Percentiles rank a stretch among this genome's conserved stretches.
These are phyloP conservation scores for Hypoxylon intermedium DNA, from an alignment of 495 filamentous ascomycete genomes.

Conservation along the genomic window DNA sequence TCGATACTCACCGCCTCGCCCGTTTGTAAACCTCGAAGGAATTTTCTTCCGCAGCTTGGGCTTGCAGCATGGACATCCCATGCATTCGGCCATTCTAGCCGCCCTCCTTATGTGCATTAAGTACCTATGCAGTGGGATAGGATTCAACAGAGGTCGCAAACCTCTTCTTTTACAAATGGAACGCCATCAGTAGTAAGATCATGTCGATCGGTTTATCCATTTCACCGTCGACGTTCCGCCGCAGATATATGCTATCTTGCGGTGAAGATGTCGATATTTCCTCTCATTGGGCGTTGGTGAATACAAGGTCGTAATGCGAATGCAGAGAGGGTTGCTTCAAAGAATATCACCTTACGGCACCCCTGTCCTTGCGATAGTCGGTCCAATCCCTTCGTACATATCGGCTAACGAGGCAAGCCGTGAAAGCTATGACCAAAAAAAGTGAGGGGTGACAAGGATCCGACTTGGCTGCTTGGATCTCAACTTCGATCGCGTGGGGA, in stretches of 20 bases:
- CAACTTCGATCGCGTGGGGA: constrained; percentile 37
- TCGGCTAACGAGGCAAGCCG: constrained; percentile 40
- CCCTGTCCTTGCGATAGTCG: constrained; percentile 34
- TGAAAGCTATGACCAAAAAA: constrained; percentile 16
- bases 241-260: constrained; percentile 30
- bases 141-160: constrained; percentile 13
- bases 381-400: constrained; percentile 36
- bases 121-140: constrained; percentile 15
- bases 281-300: constrained; percentile 11
- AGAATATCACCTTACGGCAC: constrained; percentile 32
- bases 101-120: neutral
- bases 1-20: constrained; percentile 37
- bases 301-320: constrained; percentile 20
- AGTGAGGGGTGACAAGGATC: constrained; percentile 34
- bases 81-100: constrained; percentile 11
- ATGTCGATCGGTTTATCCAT: constrained; percentile 6
- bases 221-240: constrained; percentile 11
- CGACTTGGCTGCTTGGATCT: constrained; percentile 23
- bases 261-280: constrained; percentile 25
- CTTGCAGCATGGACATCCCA: constrained; percentile 16
- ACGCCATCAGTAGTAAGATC: neutral
- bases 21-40: constrained; percentile 16
- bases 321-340: constrained; percentile 29
- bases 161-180: neutral
- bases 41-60: constrained; percentile 28